Evolutionary conservation across 2,329 filamentous ascomycete genomes (phyloP).

Genomic region (Colletotrichum sojae): DNA sequence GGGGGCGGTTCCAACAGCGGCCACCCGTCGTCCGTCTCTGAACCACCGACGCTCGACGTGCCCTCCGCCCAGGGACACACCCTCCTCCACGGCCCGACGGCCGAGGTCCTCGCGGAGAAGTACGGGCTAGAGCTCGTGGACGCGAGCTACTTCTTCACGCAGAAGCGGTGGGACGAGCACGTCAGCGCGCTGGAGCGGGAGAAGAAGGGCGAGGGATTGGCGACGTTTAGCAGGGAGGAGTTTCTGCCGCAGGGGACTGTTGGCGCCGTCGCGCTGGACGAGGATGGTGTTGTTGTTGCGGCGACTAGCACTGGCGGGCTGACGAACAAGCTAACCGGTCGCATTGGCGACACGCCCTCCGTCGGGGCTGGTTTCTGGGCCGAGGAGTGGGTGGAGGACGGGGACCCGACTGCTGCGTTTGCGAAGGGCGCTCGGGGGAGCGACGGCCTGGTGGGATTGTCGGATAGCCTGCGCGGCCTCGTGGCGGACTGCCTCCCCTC

Average conservation of each 20-base stretch:
- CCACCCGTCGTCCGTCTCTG: slow-evolving; percentile 37
- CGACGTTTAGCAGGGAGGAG: slow-evolving; percentile 72
- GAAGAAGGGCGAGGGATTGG: slow-evolving; percentile 53
- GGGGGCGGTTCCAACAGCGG: slow-evolving; percentile 54
- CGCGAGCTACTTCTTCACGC: slow-evolving; percentile 83
- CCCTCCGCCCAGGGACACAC: slow-evolving; percentile 78
- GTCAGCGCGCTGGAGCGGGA: slow-evolving; percentile 69
- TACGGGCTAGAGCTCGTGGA: slow-evolving; percentile 82
- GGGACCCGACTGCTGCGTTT: slow-evolving; percentile 49
- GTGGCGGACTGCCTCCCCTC: slow-evolving; percentile 74
- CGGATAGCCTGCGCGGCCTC: slow-evolving; percentile 60
- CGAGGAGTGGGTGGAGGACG: slow-evolving; percentile 79
- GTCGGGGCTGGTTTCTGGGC: slow-evolving; percentile 92
- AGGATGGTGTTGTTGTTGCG: slow-evolving; percentile 79
- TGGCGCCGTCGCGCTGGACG: slow-evolving; percentile 85
- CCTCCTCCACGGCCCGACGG: slow-evolving; percentile 76
- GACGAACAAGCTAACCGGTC: slow-evolving; percentile 89
- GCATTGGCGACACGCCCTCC: slow-evolving; percentile 89
- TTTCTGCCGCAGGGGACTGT: slow-evolving; percentile 88
- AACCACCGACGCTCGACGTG: slow-evolving; percentile 52
- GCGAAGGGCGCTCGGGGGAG: slow-evolving; percentile 17
- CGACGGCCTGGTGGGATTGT: slow-evolving; percentile 49
- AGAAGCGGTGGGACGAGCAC: slow-evolving; percentile 85
- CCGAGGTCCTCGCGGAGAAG: slow-evolving; percentile 75
- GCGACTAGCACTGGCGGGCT: slow-evolving; percentile 81